Percentiles rank a stretch among this genome's conserved stretches.
These are phyloP conservation scores for Mortierella alpina DNA, from an alignment of 192 early-diverging fungal genomes.

Conservation along the genomic window DNA sequence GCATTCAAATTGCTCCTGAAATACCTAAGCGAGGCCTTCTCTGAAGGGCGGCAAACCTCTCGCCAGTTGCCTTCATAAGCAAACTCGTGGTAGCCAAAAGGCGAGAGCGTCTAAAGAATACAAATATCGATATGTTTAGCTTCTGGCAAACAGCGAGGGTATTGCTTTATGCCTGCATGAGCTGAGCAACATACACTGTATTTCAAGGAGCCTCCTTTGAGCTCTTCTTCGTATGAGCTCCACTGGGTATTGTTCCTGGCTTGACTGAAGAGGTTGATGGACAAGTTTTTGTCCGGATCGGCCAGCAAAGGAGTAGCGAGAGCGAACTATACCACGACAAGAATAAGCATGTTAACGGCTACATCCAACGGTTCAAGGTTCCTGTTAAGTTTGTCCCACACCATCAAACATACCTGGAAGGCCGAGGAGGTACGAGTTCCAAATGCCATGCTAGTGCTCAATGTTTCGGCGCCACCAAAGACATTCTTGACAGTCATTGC, in stretches of 20 bases:
- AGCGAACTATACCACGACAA: slow-evolving; percentile 58
- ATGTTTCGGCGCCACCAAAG: slow-evolving; percentile 88
- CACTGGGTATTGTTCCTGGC: slow-evolving; percentile 71
- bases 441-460: slow-evolving; percentile 79
- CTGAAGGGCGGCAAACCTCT: slow-evolving; percentile 68
- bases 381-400: background rate
- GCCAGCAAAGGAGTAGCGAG: slow-evolving; percentile 76
- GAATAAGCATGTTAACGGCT: background rate
- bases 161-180: background rate
- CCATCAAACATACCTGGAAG: slow-evolving; percentile 54
- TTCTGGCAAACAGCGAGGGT: background rate
- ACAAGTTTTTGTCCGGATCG: slow-evolving; percentile 74
- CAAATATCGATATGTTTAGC: background rate
- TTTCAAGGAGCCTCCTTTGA: slow-evolving; percentile 66
- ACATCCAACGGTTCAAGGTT: background rate
- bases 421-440: slow-evolving; percentile 75
- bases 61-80: slow-evolving; percentile 84
- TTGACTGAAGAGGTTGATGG: slow-evolving; percentile 73
- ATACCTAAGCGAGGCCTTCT: slow-evolving; percentile 71
- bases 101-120: slow-evolving; percentile 54
- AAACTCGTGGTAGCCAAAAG: slow-evolving; percentile 72
- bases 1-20: no score
- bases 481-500: slow-evolving; percentile 83
- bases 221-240: slow-evolving; percentile 80
- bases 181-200: slow-evolving; percentile 59